Percentiles rank a stretch among this genome's conserved stretches.
Evolutionary conservation across 768 basidiomycete genomes (phyloP).

Genomic region (Boletus reticuloceps): DNA sequence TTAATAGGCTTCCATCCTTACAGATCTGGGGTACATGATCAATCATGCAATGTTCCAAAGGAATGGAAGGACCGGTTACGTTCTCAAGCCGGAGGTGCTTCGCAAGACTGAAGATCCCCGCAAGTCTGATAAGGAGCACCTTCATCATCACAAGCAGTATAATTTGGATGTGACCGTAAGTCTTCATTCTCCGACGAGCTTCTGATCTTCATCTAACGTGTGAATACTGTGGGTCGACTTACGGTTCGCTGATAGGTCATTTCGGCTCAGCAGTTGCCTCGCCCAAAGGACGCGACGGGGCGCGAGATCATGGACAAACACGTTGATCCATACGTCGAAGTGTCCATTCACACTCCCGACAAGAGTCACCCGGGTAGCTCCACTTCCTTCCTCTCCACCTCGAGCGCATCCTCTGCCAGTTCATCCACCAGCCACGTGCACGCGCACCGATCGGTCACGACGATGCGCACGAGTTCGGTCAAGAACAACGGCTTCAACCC

Average conservation of each 20-base stretch:
- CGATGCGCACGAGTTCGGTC: constrained; percentile 58
- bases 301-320: constrained; percentile 60
- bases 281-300: constrained; percentile 59
- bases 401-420: constrained; percentile 1
- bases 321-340: constrained; percentile 78
- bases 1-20: background rate
- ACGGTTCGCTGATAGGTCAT: constrained; percentile 48
- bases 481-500: constrained; percentile 95
- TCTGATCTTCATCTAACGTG: background rate
- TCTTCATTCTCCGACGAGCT: background rate
- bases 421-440: constrained; percentile 11
- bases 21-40: constrained; percentile 88
- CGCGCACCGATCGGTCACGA: constrained; percentile 46
- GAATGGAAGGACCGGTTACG: constrained; percentile 85
- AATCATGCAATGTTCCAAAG: constrained; percentile 95
- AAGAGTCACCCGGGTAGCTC: constrained; percentile 44
- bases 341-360: constrained; percentile 73
- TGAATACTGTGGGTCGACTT: background rate
- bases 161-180: constrained; percentile 62
- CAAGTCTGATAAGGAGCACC: constrained; percentile 55
- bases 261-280: constrained; percentile 88
- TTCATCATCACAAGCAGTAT: constrained; percentile 54
- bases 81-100: constrained; percentile 83
- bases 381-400: constrained; percentile 4
- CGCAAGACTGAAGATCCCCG: constrained; percentile 52